Evolutionary conservation across 371 early-diverging fungal genomes (phyloP).

Genomic region (Saksenaea vasiformis): DNA sequence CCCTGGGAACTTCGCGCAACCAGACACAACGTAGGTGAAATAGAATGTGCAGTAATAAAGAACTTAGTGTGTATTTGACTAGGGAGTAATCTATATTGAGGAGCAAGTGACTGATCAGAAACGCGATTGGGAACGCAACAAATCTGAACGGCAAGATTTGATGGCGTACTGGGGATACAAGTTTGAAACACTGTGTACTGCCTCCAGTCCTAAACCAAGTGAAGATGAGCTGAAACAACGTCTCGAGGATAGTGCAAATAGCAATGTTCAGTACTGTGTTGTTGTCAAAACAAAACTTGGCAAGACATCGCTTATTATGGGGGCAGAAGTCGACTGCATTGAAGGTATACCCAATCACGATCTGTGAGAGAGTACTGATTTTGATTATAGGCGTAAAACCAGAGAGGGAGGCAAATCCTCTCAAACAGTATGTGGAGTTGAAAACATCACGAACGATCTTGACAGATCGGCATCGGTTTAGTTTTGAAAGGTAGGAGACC

Average conservation of each 20-base stretch:
- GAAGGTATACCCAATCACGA: constrained; percentile 30
- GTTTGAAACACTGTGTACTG: constrained; percentile 70
- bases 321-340: constrained; percentile 92
- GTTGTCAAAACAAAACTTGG: constrained; percentile 84
- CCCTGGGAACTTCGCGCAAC: constrained; percentile 83
- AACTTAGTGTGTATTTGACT: not conserved
- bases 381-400: constrained; percentile 38
- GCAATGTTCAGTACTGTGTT: constrained; percentile 85
- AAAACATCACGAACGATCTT: constrained; percentile 81
- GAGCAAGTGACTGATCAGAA: constrained; percentile 67
- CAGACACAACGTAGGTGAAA: constrained; percentile 54
- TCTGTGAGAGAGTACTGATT: not conserved
- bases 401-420: constrained; percentile 28
- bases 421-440: constrained; percentile 78
- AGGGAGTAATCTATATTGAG: constrained; percentile 75
- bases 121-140: constrained; percentile 32
- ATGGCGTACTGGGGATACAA: constrained; percentile 82
- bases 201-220: constrained; percentile 50
- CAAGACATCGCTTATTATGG: constrained; percentile 70
- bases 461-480: constrained; percentile 46
- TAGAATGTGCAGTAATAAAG: not conserved
- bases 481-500: constrained; percentile 64
- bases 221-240: constrained; percentile 45
- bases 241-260: constrained; percentile 63
- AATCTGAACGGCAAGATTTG: constrained; percentile 57